Base-by-base conservation (phyloP, 23 red algal genomes). In the Gracilaria vermiculophylla region DNA sequence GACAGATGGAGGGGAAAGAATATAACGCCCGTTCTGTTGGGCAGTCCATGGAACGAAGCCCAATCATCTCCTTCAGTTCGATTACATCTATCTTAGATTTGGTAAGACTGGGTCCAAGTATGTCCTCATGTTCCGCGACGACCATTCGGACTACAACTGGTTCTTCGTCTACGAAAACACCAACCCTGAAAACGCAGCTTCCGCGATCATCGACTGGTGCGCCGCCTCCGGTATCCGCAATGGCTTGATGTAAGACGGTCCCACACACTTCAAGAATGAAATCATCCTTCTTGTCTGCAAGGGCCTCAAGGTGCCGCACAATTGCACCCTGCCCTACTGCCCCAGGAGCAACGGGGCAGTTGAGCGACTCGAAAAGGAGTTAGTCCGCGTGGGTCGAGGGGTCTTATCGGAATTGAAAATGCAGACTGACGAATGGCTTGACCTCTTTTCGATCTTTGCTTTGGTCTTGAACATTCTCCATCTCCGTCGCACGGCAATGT, bases 221-320 rank as follows among this genome's bases (percentile, higher is more conserved):
- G 43, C 58, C 24, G 81, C 58, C 27, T 85, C 71, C 37, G 58
- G 81, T 9, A 31, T 70, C 81, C 37, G 41, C 10, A 75, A 73
- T 39, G 69, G 45, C 16, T 25, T 54, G 17, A 87, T 87, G 40
- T 74, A 1, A 4, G 65, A 87, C 24, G 65, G 65, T 5, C 65
- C 65, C 6, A 87, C 50, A 1, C 82, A 87, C 25, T 87, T 87
- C 82, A 73, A 76, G 48, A 87, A 87, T 32, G 42, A 87, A 75
- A 45, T 27, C 10, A 44, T 87, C 69, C 32, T 32, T 45, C 13
- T 71, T 2, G 58, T 85, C 36, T 54, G 35, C 13, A 51, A 85
- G 58, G 64, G 35, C 5, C 43, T 85, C 24, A 42, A 70, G 58
- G 36, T 72, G 57, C 60, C 37, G 28, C 81, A 85, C 54, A 57